A percentile compares a stretch with the other conserved stretches of the same genome.
Conservation (phyloP, 2,329 filamentous ascomycete species). For the Claviceps quebecensis region DNA sequence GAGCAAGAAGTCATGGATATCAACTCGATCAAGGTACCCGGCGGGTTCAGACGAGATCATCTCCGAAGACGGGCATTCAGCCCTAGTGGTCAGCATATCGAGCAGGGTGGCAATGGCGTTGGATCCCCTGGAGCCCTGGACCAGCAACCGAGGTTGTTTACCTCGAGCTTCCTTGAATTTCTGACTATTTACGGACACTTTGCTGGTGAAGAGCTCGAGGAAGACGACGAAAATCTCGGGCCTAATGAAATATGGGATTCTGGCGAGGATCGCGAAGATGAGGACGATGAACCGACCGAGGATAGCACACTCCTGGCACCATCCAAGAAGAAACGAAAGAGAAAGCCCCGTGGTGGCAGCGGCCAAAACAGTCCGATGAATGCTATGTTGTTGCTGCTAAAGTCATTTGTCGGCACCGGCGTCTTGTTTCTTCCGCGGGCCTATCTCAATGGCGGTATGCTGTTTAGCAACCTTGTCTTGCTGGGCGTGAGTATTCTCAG, state of each 20-base stretch:
- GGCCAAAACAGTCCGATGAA: constrained; percentile 68
- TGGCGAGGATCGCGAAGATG: constrained; percentile 54
- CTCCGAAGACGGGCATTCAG: constrained; percentile 62
- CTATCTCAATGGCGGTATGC: constrained; percentile 92
- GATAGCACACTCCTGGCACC: constrained; percentile 70
- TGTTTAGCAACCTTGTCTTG: constrained; percentile 89
- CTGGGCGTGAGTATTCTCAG: constrained; percentile 72
- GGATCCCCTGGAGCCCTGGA: constrained; percentile 17
- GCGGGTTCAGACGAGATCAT: constrained; percentile 85
- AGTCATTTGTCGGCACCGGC: constrained; percentile 95
- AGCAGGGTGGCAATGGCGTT: constrained; percentile 19
- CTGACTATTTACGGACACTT: constrained; percentile 93
- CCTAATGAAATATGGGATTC: constrained; percentile 89
- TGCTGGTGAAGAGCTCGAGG: constrained; percentile 88
- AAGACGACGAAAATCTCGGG: constrained; percentile 79
- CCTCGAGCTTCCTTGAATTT: constrained; percentile 91
- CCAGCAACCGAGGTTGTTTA: constrained; percentile 49
- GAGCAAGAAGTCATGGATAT: constrained; percentile 75
- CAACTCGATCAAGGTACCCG: constrained; percentile 79
- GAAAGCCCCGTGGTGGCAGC: constrained; percentile 57
- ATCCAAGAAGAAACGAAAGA: constrained; percentile 58
- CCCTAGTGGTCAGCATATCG: constrained; percentile 24
- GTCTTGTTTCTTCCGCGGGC: constrained; percentile 87
- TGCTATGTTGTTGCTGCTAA: constrained; percentile 74
- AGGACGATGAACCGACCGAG: constrained; percentile 70